Evolutionary conservation across 2,329 filamentous ascomycete species (phyloP), one percentile per base, ranked within the genome.

Genomic region (Pseudocercospora fuligena): DNA sequence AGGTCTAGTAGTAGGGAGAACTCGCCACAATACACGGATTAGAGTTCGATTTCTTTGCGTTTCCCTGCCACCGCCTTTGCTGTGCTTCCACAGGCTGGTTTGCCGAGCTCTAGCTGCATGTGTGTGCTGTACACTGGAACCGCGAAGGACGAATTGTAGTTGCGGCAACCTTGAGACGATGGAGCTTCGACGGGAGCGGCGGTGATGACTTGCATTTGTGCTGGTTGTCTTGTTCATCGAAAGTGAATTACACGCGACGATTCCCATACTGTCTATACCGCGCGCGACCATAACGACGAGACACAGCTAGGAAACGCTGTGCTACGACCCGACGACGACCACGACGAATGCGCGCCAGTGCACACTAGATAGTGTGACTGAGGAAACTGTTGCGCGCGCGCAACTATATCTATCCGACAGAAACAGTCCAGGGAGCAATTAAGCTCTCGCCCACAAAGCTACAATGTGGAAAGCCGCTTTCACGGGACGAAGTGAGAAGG

Each of bases 391-490:
- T 33, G 33, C 9, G 47, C 47, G 46, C 23, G 54, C 33, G 31
- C 57, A 31, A 21, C 23, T 47, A 21, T 29, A 60, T 36, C 33
- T 29, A 46, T n/a, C 5, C n/a, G 21, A 46, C 57, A 25, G 19
- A 60, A 31, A 27, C 33, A 14, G 31, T 33, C 1, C 54, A 23
- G 27, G n/a, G n/a, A 58, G 33, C 54, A 19, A 58, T 25, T 33
- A 40, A 9, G 14, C 29, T 40, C n/a, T 58, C 29, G 12, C 36
- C 21, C 16, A 60, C 12, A 47, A 16, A 19, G 21, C 36, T 29
- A 70, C 53, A 8, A 77, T 77, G 76, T 77, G 75, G 75, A 77
- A 76, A 70, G 74, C 75, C 47, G 74, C 75, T n/a, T 77, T 77
- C 62, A 72, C 69, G 53, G 75, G 76, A 57, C 75, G 75, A 65